Evolutionary conservation across 148 eudicot species (phyloP).

Genomic region (Beta vulgaris): DNA sequence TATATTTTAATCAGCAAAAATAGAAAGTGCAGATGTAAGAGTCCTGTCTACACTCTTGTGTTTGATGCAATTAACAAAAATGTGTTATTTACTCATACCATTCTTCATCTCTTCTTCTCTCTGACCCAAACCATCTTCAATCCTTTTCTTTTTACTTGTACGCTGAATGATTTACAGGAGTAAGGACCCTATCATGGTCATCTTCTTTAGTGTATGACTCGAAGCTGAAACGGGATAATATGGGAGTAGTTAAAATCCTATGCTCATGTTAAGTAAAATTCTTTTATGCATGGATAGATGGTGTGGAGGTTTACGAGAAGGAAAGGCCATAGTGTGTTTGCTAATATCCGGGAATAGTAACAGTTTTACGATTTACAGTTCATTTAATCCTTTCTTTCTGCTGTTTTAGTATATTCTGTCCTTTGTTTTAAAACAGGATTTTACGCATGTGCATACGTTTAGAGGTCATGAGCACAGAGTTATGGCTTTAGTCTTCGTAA

Average conservation of each 20-base stretch:
- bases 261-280: not conserved
- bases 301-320: not conserved
- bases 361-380: slow-evolving; percentile 3
- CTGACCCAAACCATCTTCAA: not conserved
- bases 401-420: not conserved
- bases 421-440: slow-evolving; percentile 48
- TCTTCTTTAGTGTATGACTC: not conserved
- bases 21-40: no score
- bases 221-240: not conserved
- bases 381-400: not conserved
- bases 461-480: slow-evolving; percentile 80
- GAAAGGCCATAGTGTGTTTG: slow-evolving; percentile 6
- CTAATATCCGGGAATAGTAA: not conserved
- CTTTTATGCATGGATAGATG: not conserved
- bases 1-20: no score
- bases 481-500: slow-evolving; percentile 62
- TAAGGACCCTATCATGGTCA: not conserved
- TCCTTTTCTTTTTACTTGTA: not conserved
- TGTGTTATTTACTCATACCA: not conserved
- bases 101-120: no score
- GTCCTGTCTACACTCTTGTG: no score
- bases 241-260: not conserved
- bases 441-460: slow-evolving; percentile 68
- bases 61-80: not conserved
- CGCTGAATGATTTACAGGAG: not conserved